Conservation (phyloP, 176 grass and related monocot genomes). For the Lolium perenne region DNA sequence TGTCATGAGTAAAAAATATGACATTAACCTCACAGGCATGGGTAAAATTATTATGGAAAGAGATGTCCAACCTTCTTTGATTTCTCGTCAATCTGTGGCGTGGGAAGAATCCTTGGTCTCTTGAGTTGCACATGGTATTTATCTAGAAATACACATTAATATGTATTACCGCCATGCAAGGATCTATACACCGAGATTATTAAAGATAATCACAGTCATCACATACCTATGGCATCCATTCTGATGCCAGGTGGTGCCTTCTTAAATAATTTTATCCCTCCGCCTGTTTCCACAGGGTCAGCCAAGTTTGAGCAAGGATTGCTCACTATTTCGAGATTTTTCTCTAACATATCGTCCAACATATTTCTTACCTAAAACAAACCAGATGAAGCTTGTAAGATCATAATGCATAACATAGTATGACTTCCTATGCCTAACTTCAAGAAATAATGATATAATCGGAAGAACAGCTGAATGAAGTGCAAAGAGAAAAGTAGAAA, state of each 20-base stretch:
- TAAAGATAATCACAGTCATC: constrained; percentile 13
- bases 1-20: neutral
- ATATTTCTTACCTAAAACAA: constrained; percentile 73
- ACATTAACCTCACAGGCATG: constrained; percentile 28
- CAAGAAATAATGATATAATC: neutral
- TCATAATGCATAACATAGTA: constrained; percentile 1
- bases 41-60: neutral
- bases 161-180: constrained; percentile 35
- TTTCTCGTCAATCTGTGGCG: constrained; percentile 70
- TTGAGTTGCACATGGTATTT: constrained; percentile 60
- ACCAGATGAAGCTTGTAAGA: constrained; percentile 30
- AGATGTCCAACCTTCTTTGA: constrained; percentile 77
- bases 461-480: neutral
- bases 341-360: constrained; percentile 83
- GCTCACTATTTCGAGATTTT: constrained; percentile 74
- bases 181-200: constrained; percentile 1
- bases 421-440: neutral
- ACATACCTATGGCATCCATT: constrained; percentile 61
- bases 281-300: constrained; percentile 50
- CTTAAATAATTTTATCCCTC: constrained; percentile 80
- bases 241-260: constrained; percentile 80
- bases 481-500: neutral
- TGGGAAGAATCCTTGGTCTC: constrained; percentile 79
- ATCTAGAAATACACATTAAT: constrained; percentile 64
- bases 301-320: constrained; percentile 40